Percentiles rank a stretch among this genome's conserved stretches.
Conservation (phyloP, 352 stramenopile species). For the Thalassiosira allenii region DNA sequence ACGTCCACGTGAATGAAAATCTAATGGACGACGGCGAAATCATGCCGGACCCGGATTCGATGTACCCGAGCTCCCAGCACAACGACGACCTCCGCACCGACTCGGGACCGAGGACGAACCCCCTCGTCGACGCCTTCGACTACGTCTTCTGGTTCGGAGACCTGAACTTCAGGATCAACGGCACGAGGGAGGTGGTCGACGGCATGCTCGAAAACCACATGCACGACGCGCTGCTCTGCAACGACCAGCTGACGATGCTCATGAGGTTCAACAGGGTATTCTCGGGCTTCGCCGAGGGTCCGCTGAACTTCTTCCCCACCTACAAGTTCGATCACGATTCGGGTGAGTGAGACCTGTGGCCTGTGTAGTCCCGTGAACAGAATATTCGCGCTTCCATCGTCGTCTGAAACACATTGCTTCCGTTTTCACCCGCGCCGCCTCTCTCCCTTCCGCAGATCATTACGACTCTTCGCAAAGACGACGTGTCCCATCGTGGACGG, state of each 20-base stretch:
- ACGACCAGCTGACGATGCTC: conserved; percentile 90
- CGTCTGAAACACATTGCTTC: background rate
- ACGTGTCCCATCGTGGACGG: conserved; percentile 92
- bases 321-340: conserved; percentile 92
- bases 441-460: too few species aligned
- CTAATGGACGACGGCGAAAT: conserved; percentile 42
- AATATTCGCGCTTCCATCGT: too few species aligned
- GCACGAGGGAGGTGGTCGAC: conserved; percentile 89
- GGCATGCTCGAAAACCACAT: conserved; percentile 86
- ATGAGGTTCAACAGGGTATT: conserved; percentile 88
- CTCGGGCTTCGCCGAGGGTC: conserved; percentile 88
- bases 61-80: background rate
- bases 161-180: conserved; percentile 92
- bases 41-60: background rate
- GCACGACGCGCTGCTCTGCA: conserved; percentile 87
- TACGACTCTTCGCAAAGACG: conserved; percentile 92
- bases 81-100: conserved; percentile 26
- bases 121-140: conserved; percentile 85
- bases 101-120: conserved; percentile 20
- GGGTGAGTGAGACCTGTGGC: too few species aligned
- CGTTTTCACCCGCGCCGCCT: too few species aligned
- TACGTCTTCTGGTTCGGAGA: conserved; percentile 92
- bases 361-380: too few species aligned
- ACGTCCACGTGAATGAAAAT: conserved; percentile 19
- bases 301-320: conserved; percentile 91